Evolutionary conservation across 257 asterid genomes (phyloP), one percentile per base, ranked within the genome.

Genomic region (Echites panduratus): DNA sequence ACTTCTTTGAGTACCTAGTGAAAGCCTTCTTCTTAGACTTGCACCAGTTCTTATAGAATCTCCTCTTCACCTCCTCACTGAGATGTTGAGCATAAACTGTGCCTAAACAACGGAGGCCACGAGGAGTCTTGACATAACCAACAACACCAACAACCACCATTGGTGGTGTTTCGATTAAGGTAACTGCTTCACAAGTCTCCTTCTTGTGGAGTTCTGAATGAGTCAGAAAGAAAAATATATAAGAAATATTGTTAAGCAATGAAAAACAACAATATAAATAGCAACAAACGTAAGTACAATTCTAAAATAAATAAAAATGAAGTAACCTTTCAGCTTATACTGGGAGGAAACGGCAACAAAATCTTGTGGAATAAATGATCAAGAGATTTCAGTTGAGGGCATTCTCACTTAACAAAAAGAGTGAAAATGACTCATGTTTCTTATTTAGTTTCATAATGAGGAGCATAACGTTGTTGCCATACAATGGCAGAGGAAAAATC

Each of bases 31-130:
- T 85, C 59, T 87, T 89, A 3, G 96, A 89, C 81, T 74, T 83
- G 87, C 88, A 83, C 93, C 93, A 89, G 75, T 90, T 87, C 66
- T 88, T 90, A 84, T 90, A 88, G 78, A 90, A 90, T 75, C 95
- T 82, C 84, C 96, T 85, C 86, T 77, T 88, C 0, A 88, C 80
- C 48, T 90, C 95, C 80, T 90, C 96, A 65, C 82, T 90, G 5
- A 90, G 90, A 85, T 90, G 96, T 20, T 90, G 95, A 8, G 96
- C 95, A 93, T 91, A 89, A 12, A 90, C 92, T 20, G 96, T 88
- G 41, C 77, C 64, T 74, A 90, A 77, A 77, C 85, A 79, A n/a
- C 97, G 96, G 41, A 89, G 93, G 7, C 96, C 97, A 32, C 88
- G 89, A 11, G 96, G 96, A 10, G 96, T 90, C 70, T 86, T 91